These are phyloP conservation scores for Cordyceps javanica DNA, from an alignment of 2,329 filamentous ascomycete genomes.

Conservation along the genomic window DNA sequence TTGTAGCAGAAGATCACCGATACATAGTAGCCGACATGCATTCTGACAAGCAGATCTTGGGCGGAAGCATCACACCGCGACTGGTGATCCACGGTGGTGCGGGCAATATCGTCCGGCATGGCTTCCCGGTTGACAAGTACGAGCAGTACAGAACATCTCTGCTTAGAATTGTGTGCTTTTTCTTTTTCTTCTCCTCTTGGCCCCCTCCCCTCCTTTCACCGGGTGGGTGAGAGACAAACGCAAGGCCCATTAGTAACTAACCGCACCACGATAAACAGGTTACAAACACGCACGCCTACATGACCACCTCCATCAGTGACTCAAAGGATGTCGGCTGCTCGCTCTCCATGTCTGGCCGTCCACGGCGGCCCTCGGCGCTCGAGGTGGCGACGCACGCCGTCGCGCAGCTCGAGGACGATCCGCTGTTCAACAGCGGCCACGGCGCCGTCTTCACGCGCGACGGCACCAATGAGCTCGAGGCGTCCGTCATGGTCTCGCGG, in stretches of 20 bases:
- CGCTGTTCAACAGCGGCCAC: slow-evolving; percentile 77
- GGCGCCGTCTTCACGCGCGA: slow-evolving; percentile 83
- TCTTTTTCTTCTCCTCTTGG: neutral
- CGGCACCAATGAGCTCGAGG: slow-evolving; percentile 80
- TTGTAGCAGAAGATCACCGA: neutral
- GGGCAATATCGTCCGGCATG: slow-evolving; percentile 58
- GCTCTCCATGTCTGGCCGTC: neutral
- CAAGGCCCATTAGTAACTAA: neutral
- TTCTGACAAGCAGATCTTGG: slow-evolving; percentile 24
- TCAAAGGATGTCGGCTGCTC: slow-evolving; percentile 1
- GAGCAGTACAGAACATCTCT: slow-evolving; percentile 54
- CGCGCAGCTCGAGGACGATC: slow-evolving; percentile 67
- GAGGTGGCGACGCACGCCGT: slow-evolving; percentile 73
- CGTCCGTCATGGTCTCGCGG: slow-evolving; percentile 75
- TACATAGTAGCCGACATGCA: slow-evolving; percentile 30
- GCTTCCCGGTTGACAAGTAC: slow-evolving; percentile 53
- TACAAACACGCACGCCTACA: slow-evolving; percentile 39
- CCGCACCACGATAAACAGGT: slow-evolving; percentile 29
- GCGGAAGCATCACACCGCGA: slow-evolving; percentile 40
- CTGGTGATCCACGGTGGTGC: slow-evolving; percentile 66
- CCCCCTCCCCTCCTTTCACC: too few relatives aligned
- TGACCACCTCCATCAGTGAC: slow-evolving; percentile 30
- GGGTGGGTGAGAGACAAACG: too few relatives aligned
- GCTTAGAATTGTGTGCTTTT: slow-evolving; percentile 48
- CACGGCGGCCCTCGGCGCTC: slow-evolving; percentile 51